phyloP scores from a whole-genome alignment of 169 alveolate species.

The Babesia ovis region DNA sequence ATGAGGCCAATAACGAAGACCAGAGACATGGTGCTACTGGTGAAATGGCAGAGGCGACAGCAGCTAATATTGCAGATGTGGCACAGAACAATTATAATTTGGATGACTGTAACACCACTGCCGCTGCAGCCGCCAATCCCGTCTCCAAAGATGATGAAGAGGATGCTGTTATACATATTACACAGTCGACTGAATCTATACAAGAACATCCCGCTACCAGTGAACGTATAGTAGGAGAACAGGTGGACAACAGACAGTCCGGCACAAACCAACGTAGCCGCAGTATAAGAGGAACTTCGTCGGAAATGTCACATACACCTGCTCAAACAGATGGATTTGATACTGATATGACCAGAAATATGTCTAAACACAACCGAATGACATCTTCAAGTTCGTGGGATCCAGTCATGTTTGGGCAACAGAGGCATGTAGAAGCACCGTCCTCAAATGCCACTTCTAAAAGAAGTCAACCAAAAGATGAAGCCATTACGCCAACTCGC shows the following conservation, averaged over 20 bases:
- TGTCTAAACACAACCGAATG: not conserved
- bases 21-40: not conserved
- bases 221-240: not conserved
- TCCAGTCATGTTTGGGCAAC: not conserved
- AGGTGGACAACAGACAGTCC: not conserved
- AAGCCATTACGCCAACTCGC: not conserved
- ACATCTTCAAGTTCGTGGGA: conserved; percentile 2
- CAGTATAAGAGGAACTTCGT: not conserved
- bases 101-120: conserved; percentile 24
- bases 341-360: not conserved
- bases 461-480: not conserved
- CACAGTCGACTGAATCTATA: not conserved
- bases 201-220: not conserved
- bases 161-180: not conserved
- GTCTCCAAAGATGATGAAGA: not conserved
- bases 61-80: not conserved
- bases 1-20: not conserved
- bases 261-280: not conserved
- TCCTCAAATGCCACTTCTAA: not conserved
- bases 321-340: not conserved
- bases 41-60: conserved; percentile 6
- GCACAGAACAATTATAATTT: not conserved
- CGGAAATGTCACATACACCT: not conserved
- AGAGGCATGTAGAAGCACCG: not conserved
- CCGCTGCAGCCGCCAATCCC: not conserved